Evolutionary conservation across 768 basidiomycete species (phyloP).

Genomic region (Boletus reticulatus): DNA sequence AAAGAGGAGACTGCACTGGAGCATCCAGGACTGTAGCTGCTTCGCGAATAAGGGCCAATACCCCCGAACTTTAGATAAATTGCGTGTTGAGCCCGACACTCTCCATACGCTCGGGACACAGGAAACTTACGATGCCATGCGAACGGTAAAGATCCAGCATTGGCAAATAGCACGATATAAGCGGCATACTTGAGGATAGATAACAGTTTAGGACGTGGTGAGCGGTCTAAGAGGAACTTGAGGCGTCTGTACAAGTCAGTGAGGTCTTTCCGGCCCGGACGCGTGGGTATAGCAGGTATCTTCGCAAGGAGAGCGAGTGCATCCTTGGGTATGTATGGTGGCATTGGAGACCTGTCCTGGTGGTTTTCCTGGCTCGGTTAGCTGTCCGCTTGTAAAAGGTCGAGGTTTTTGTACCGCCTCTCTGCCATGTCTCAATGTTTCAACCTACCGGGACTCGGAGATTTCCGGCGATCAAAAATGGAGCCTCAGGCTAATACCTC

Average conservation of each 20-base stretch:
- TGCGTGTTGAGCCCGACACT: not conserved
- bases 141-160: constrained; percentile 59
- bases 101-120: not conserved
- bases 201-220: constrained; percentile 2
- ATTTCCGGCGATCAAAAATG: no score
- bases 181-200: constrained; percentile 17
- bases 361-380: no score
- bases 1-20: constrained; percentile 39
- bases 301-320: constrained; percentile 7
- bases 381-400: no score
- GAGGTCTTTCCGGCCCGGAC: not conserved
- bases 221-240: not conserved
- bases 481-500: no score
- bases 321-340: constrained; percentile 3
- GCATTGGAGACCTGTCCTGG: constrained; percentile 7
- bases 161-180: constrained; percentile 52
- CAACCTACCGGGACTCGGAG: no score
- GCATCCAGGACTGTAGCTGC: constrained; percentile 31
- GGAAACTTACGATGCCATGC: constrained; percentile 63
- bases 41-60: constrained; percentile 45
- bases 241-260: constrained; percentile 2
- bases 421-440: no score
- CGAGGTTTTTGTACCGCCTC: not conserved
- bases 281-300: constrained; percentile 10
- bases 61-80: constrained; percentile 43